Conservation (phyloP, 2,329 filamentous ascomycete genomes). For the Colletotrichum aenigma region DNA sequence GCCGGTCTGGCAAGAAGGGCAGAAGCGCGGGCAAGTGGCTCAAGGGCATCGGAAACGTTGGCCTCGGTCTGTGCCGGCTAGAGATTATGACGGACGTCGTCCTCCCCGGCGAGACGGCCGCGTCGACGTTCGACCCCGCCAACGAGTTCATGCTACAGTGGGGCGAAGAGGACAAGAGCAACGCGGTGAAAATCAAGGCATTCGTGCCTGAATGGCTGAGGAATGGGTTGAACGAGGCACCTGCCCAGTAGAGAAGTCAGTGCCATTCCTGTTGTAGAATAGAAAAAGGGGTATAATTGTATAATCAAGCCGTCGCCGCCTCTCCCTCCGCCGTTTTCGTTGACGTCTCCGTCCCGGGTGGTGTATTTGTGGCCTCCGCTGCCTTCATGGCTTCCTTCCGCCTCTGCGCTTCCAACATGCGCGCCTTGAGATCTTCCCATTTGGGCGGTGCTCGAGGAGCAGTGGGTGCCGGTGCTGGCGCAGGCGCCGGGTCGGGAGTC, state of each 20-base stretch:
- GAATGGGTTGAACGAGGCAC: constrained; percentile 37
- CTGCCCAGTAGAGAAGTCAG: constrained; percentile 8
- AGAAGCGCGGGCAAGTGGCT: constrained; percentile 84
- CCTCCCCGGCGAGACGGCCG: constrained; percentile 70
- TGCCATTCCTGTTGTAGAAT: constrained; percentile 2
- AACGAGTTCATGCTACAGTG: constrained; percentile 24
- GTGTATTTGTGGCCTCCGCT: constrained; percentile 35
- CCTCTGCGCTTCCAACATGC: constrained; percentile 38
- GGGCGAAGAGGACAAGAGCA: constrained; percentile 32
- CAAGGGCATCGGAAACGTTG: constrained; percentile 80
- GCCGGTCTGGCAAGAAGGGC: constrained; percentile 58
- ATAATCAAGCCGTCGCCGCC: not conserved
- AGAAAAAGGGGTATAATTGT: constrained; percentile 19
- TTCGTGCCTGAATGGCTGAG: constrained; percentile 82
- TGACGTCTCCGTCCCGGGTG: not conserved
- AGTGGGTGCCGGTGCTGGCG: not conserved
- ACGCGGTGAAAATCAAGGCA: constrained; percentile 68
- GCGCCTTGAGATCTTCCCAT: constrained; percentile 22
- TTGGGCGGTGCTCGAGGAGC: not conserved
- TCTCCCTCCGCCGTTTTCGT: not conserved
- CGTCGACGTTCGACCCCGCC: constrained; percentile 65
- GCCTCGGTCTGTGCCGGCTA: constrained; percentile 83
- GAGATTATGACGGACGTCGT: constrained; percentile 87
- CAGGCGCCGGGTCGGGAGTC: not conserved
- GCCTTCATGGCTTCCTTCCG: constrained; percentile 57